Conservation (phyloP, 805 yeast genomes). For the Candida railenensis region DNA sequence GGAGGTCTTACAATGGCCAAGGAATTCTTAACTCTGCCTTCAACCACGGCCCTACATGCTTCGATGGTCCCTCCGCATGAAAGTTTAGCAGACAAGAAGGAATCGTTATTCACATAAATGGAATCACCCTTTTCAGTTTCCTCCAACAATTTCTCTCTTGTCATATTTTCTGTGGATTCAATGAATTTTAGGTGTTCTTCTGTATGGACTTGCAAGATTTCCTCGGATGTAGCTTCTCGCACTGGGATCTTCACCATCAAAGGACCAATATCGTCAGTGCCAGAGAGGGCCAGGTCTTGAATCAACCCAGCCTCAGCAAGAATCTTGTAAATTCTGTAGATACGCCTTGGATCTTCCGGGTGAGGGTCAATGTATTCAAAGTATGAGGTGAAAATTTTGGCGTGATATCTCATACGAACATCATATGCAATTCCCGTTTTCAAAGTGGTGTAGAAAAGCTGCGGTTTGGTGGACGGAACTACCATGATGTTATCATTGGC, state of each 20-base stretch:
- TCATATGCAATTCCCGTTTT: slow-evolving; percentile 96
- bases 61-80: slow-evolving; percentile 98
- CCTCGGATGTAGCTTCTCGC: slow-evolving; percentile 84
- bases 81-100: slow-evolving; percentile 79
- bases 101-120: slow-evolving; percentile 90
- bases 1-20: slow-evolving; percentile 97
- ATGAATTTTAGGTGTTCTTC: slow-evolving; percentile 75
- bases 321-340: slow-evolving; percentile 88
- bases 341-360: slow-evolving; percentile 97
- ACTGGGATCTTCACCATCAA: slow-evolving; percentile 87
- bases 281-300: slow-evolving; percentile 71
- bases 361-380: slow-evolving; percentile 96
- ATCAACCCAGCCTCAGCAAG: slow-evolving; percentile 93
- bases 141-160: slow-evolving; percentile 69
- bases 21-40: slow-evolving; percentile 87
- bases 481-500: slow-evolving; percentile 20
- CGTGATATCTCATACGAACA: slow-evolving; percentile 96
- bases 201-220: slow-evolving; percentile 83
- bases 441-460: slow-evolving; percentile 65
- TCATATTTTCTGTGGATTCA: slow-evolving; percentile 73
- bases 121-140: slow-evolving; percentile 93
- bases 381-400: slow-evolving; percentile 87
- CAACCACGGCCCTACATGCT: slow-evolving; percentile 93
- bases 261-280: slow-evolving; percentile 75
- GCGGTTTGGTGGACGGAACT: slow-evolving; percentile 64